These are phyloP conservation scores for Cochlearia excelsa DNA, from an alignment of 345 rosid species.

Conservation along the genomic window DNA sequence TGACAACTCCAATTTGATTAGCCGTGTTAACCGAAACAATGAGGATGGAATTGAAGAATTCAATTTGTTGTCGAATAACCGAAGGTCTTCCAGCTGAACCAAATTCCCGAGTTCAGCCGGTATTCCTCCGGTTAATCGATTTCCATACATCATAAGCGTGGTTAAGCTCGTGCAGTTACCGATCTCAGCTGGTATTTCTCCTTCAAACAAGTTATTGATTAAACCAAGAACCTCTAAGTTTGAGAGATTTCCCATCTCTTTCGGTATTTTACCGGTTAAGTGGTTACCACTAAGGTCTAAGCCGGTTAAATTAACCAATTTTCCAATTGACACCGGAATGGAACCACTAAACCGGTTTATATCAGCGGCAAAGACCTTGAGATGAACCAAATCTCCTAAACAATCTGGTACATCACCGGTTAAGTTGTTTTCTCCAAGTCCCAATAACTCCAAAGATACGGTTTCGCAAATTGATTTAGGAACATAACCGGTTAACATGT, in stretches of 20 bases:
- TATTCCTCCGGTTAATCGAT: slow-evolving; percentile 57
- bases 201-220: slow-evolving; percentile 48
- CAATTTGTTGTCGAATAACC: slow-evolving; percentile 50
- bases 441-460: slow-evolving; percentile 47
- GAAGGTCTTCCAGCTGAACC: slow-evolving; percentile 43
- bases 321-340: slow-evolving; percentile 61
- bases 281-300: slow-evolving; percentile 57
- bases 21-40: slow-evolving; percentile 48
- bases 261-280: slow-evolving; percentile 60
- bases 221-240: slow-evolving; percentile 45
- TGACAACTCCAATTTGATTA: slow-evolving; percentile 62
- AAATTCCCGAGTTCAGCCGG: slow-evolving; percentile 71
- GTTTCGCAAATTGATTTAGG: slow-evolving; percentile 57
- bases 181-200: slow-evolving; percentile 63
- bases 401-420: slow-evolving; percentile 51
- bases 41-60: slow-evolving; percentile 69
- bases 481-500: slow-evolving; percentile 55
- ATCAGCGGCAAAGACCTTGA: slow-evolving; percentile 47
- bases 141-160: slow-evolving; percentile 50
- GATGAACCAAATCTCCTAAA: slow-evolving; percentile 59
- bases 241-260: slow-evolving; percentile 62
- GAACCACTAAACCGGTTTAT: slow-evolving; percentile 52
- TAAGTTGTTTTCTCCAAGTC: slow-evolving; percentile 54
- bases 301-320: slow-evolving; percentile 46
- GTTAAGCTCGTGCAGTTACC: slow-evolving; percentile 53